These are phyloP conservation scores for Bassia scoparia DNA, from an alignment of 148 eudicot species.

Conservation along the genomic window DNA sequence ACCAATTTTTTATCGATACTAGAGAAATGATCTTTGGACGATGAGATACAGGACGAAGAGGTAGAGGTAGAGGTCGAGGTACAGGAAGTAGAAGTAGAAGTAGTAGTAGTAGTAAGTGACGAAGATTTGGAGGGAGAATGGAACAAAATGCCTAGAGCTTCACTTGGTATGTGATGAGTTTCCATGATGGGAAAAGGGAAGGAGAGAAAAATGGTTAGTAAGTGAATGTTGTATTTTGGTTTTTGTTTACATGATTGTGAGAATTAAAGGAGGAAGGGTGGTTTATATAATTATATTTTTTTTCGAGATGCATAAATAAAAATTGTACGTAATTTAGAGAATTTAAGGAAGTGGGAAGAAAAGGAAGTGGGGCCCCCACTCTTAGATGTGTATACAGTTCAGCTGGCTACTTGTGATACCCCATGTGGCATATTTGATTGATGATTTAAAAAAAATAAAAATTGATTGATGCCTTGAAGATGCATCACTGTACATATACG, in stretches of 20 bases:
- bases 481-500: conserved; percentile 4
- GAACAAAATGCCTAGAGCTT: conserved; percentile 16
- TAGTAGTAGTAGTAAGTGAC: conserved; percentile 5
- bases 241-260: conserved; percentile 6
- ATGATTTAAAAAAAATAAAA: not conserved
- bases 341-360: conserved; percentile 16
- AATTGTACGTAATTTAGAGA: not conserved
- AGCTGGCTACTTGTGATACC: conserved; percentile 14
- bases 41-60: conserved; percentile 5
- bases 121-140: conserved; percentile 11
- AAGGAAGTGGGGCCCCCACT: conserved; percentile 5
- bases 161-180: conserved; percentile 18
- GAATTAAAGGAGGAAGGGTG: conserved; percentile 5
- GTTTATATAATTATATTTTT: conserved; percentile 25
- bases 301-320: not conserved
- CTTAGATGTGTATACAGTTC: conserved; percentile 18
- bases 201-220: not conserved
- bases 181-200: conserved; percentile 24
- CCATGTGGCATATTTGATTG: conserved; percentile 27
- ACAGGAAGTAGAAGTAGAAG: too few species aligned
- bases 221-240: not conserved
- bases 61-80: conserved; percentile 25
- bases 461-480: conserved; percentile 28
- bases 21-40: not conserved
- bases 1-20: not conserved